Conservation (phyloP, 1,284 basidiomycete species). For the Trametes pubescens region DNA sequence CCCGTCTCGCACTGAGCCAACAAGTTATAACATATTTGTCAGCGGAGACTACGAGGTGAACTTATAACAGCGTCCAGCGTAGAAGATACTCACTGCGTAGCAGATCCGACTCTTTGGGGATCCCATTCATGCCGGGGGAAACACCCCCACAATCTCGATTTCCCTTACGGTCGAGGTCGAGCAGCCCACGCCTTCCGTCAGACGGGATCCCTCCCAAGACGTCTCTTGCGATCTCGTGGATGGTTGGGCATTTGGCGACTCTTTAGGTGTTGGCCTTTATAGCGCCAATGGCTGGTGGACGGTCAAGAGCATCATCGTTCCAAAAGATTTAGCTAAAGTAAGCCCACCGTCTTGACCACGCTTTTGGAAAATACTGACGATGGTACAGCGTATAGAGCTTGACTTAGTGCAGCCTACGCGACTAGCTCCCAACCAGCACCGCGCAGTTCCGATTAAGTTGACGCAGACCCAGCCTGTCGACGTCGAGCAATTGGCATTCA, state of each 20-base stretch:
- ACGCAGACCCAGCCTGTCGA: slow-evolving; percentile 45
- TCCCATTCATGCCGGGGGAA: slow-evolving; percentile 52
- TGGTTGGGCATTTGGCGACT: slow-evolving; percentile 72
- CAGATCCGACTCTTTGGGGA: slow-evolving; percentile 85
- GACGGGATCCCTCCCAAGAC: slow-evolving; percentile 59
- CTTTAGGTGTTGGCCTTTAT: slow-evolving; percentile 68
- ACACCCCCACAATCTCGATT: slow-evolving; percentile 60
- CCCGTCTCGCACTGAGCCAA: slow-evolving; percentile 52
- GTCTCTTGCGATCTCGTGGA: slow-evolving; percentile 70
- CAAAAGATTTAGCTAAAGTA: slow-evolving; percentile 26
- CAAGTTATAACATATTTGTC: slow-evolving; percentile 60
- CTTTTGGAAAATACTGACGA: background rate
- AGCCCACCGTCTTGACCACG: background rate
- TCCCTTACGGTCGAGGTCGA: slow-evolving; percentile 55
- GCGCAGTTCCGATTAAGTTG: slow-evolving; percentile 60
- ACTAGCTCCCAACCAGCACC: slow-evolving; percentile 68
- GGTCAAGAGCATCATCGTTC: slow-evolving; percentile 40
- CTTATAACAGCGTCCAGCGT: background rate
- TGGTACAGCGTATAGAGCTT: slow-evolving; percentile 36
- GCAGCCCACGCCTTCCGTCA: slow-evolving; percentile 35
- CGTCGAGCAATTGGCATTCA: slow-evolving; percentile 46
- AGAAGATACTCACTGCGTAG: background rate
- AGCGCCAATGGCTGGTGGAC: slow-evolving; percentile 64
- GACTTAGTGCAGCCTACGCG: slow-evolving; percentile 47
- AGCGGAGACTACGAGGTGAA: slow-evolving; percentile 78